Evolutionary conservation across 768 basidiomycete genomes (phyloP), one percentile per base, ranked within the genome.

Genomic region (Pleurotus sapidus): DNA sequence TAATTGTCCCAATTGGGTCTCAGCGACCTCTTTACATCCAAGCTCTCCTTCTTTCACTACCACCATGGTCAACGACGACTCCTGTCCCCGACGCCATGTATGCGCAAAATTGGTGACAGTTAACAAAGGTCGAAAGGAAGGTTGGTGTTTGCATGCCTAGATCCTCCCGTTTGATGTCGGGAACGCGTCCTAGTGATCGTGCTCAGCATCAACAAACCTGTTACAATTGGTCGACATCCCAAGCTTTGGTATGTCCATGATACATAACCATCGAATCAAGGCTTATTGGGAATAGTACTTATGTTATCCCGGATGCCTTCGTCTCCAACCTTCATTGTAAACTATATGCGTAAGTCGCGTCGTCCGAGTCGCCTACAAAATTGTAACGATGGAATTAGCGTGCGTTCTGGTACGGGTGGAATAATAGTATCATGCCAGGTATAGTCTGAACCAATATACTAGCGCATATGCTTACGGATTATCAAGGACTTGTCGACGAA

Each of bases 371-470:
- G 42, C 0, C 20, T 20, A 40, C 3, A 18, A n/a, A 15, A 48
- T 6, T 54, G 46, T 20, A n/a, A n/a, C 50, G 20, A 58, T 40
- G 14, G 9, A 18, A 60, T 43, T 56, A 93, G 89, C 7, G 84
- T 93, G 49, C 80, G 76, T 43, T 87, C 89, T 12, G 84, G 85
- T 23, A 80, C 78, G 4, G 91, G 89, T 38, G 88, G 87, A 2
- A 74, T 89, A 34, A 85, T 91, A 61, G 78, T 93, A 51, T 91
- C 91, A 4, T 92, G 91, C 64, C 86, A 91, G 73, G 90, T 90
- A 65, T 18, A 64, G 27, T 50, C 42, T 40, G 17, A 38, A 39
- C 17, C 49, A 24, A 11, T 53, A n/a, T 17, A 8, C 4, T 45
- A 37, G 39, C 3, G 11, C 38, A 57, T 15, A 42, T 24, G 15